Evolutionary conservation across 148 eudicot species (phyloP), one percentile per base, ranked within the genome.

Genomic region (Nyssa sinensis): DNA sequence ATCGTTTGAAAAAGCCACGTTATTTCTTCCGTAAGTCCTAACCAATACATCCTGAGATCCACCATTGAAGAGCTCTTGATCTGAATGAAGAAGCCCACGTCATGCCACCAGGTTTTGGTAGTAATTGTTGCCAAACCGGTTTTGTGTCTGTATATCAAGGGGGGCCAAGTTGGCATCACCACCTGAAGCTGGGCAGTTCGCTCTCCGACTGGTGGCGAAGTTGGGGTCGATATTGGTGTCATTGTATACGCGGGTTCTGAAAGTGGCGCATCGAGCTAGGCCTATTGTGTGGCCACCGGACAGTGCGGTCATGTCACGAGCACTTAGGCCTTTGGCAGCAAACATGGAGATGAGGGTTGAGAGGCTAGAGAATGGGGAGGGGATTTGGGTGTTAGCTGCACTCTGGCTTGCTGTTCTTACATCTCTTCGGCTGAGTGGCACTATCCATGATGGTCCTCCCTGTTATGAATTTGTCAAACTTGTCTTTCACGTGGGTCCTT

Each of bases 381-480:
- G 92, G 39, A 86, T 83, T 74, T 88, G 71, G 41, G 78, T 35
- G 84, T 89, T 85, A 10, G 92, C 90, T 17, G 78, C 70, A 6
- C 74, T 60, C 11, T n/a, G n/a, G n/a, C n/a, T n/a, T n/a, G n/a
- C n/a, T n/a, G n/a, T n/a, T n/a, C n/a, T n/a, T n/a, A n/a, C 76
- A 61, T 89, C 92, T 62, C 90, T 77, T 63, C 92, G 68, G 23
- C 92, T 90, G 2, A 89, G 78, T 12, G 74, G 79, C 3, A 89
- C 92, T 19, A 47, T 21, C 92, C 92, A 89, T 70, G 85, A 24
- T 12, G 92, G 90, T n/a, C 92, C 92, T 78, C 90, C 88, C 59
- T 84, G 62, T 87, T 86, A 9, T 37, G 9, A n/a, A n/a, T n/a
- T n/a, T n/a, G n/a, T n/a, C n/a, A n/a, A n/a, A n/a, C n/a, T n/a